A percentile compares a stretch with the other conserved stretches of the same genome.
Evolutionary conservation across 352 stramenopile species (phyloP).

Genomic region (Pythium insidiosum): DNA sequence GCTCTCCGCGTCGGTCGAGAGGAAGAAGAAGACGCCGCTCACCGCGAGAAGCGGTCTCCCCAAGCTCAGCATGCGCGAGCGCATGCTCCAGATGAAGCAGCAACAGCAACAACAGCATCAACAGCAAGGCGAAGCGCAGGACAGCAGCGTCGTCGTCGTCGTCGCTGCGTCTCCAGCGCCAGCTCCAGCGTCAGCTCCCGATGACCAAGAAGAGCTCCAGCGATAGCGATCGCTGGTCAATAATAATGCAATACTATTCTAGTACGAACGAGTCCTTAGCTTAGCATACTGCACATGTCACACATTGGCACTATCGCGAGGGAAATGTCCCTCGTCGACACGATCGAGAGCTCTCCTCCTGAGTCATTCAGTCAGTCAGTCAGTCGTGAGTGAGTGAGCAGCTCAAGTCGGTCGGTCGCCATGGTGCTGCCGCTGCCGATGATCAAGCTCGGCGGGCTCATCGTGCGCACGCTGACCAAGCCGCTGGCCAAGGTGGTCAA

Average conservation of each 20-base stretch:
- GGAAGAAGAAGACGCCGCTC: slow-evolving; percentile 17
- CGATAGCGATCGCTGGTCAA: too few species aligned
- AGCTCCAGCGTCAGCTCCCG: background rate
- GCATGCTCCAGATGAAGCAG: slow-evolving; percentile 21
- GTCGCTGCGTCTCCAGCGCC: slow-evolving; percentile 4
- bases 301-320: too few species aligned
- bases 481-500: slow-evolving; percentile 87
- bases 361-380: too few species aligned
- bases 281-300: too few species aligned
- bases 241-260: too few species aligned
- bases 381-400: background rate
- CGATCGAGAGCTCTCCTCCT: too few species aligned
- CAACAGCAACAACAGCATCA: slow-evolving; percentile 4
- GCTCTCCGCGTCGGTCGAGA: slow-evolving; percentile 40
- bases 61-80: slow-evolving; percentile 19
- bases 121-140: background rate
- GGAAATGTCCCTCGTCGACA: too few species aligned
- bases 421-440: slow-evolving; percentile 53
- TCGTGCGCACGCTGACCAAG: slow-evolving; percentile 79
- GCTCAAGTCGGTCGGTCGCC: background rate
- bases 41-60: slow-evolving; percentile 8
- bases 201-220: too few species aligned
- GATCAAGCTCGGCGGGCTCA: slow-evolving; percentile 78
- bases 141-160: slow-evolving; percentile 3
- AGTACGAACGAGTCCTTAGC: too few species aligned